phyloP scores from a whole-genome alignment of 768 basidiomycete species.

The Mycena metata region DNA sequence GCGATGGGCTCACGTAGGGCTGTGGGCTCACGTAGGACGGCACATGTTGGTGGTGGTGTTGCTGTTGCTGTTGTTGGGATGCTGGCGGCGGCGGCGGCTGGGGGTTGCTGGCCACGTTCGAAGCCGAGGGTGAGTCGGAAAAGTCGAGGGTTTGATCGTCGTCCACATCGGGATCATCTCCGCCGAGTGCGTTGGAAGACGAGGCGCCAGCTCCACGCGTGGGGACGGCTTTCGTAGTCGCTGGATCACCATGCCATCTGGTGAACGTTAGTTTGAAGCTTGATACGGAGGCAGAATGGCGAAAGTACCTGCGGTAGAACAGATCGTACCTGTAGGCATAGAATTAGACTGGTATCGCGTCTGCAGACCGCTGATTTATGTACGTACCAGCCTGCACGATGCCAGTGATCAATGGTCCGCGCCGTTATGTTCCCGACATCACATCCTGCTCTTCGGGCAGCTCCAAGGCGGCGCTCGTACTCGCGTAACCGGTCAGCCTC shows the following conservation, averaged over 20 bases:
- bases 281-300: neutral
- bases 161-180: conserved; percentile 64
- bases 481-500: conserved; percentile 78
- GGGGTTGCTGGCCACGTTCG: conserved; percentile 47
- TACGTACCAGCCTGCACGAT: conserved; percentile 73
- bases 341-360: conserved; percentile 1
- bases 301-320: conserved; percentile 73
- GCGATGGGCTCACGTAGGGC: conserved; percentile 52
- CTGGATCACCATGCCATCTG: conserved; percentile 79
- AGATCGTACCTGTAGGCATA: conserved; percentile 60
- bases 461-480: conserved; percentile 78
- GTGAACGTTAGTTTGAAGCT: conserved; percentile 22
- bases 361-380: neutral
- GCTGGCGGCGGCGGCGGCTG: conserved; percentile 44
- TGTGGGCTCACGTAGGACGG: conserved; percentile 52
- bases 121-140: conserved; percentile 49
- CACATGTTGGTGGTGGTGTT: conserved; percentile 43
- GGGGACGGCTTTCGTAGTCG: conserved; percentile 63
- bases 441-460: conserved; percentile 73
- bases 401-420: conserved; percentile 85
- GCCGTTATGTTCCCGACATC: conserved; percentile 83
- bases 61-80: conserved; percentile 44
- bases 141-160: conserved; percentile 65
- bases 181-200: conserved; percentile 48
- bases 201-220: conserved; percentile 51